Percentiles rank a stretch among this genome's conserved stretches.
These are phyloP conservation scores for Coniochaeta sp. DNA, from an alignment of 2,329 filamentous ascomycete species.

Conservation along the genomic window DNA sequence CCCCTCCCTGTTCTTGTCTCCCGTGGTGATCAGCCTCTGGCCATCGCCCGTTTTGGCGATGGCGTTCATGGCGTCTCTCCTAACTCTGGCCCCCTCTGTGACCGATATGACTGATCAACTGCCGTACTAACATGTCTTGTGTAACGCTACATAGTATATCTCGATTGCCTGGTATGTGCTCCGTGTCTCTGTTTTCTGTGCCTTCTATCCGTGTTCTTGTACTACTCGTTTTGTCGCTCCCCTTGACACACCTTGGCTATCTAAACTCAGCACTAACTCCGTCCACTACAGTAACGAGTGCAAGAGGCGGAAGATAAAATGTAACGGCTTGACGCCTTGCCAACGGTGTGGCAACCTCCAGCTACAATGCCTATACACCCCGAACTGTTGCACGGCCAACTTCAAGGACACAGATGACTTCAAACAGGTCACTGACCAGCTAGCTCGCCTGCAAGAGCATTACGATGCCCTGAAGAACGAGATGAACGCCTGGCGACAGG, in stretches of 20 bases:
- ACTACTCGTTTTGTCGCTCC: too few species aligned
- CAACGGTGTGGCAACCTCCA: conserved; percentile 63
- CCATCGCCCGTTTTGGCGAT: too few species aligned
- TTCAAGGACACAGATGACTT: conserved; percentile 94
- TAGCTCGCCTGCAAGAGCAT: conserved; percentile 73
- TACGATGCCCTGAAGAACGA: conserved; percentile 70
- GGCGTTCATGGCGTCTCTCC: too few species aligned
- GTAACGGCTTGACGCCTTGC: conserved; percentile 63
- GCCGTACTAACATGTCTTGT: neutral
- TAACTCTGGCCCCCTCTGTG: too few species aligned
- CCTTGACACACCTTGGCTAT: too few species aligned
- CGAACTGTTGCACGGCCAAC: conserved; percentile 64
- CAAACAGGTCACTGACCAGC: conserved; percentile 69
- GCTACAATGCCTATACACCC: conserved; percentile 57
- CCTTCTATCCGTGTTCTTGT: too few species aligned
- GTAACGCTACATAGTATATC: conserved; percentile 38
- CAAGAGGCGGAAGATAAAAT: conserved; percentile 70
- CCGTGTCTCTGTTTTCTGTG: neutral
- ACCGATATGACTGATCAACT: neutral
- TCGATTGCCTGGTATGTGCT: conserved; percentile 52
- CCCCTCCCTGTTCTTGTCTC: neutral
- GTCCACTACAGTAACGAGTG: conserved; percentile 54
- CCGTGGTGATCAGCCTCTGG: neutral
- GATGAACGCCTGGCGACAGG: conserved; percentile 60
- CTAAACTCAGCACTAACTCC: conserved; percentile 6